Percentiles rank a stretch among this genome's conserved stretches.
Evolutionary conservation across 2,329 filamentous ascomycete species (phyloP).

Genomic region (Xylariaceae sp.): DNA sequence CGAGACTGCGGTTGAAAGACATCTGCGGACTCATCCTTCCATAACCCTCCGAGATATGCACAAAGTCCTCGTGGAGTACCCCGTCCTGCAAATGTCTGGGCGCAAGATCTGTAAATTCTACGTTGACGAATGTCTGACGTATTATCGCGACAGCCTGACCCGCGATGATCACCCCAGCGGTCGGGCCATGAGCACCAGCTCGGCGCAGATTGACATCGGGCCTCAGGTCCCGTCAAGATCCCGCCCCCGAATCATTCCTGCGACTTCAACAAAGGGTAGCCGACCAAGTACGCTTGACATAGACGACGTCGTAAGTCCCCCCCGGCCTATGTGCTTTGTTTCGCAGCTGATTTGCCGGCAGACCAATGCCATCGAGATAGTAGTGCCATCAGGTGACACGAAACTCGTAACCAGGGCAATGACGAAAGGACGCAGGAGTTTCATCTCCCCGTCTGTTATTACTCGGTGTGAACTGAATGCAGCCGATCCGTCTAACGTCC

Average conservation of each 20-base stretch:
- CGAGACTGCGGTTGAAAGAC: background rate
- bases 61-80: background rate
- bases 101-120: background rate
- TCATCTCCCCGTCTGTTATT: background rate
- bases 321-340: background rate
- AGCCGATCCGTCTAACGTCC: background rate
- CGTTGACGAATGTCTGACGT: background rate
- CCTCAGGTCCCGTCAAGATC: background rate
- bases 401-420: background rate
- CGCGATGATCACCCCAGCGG: background rate
- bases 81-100: background rate
- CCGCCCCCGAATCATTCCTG: background rate
- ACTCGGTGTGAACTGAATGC: background rate
- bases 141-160: background rate
- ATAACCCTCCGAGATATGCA: background rate
- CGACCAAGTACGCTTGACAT: background rate
- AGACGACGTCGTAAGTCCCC: background rate
- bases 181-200: background rate
- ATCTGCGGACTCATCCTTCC: background rate
- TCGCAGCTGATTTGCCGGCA: background rate
- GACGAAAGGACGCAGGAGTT: background rate
- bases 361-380: background rate
- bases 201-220: background rate
- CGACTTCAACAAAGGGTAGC: background rate
- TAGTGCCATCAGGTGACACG: background rate